Evolutionary conservation across 202 grass and related monocot species (phyloP).

Genomic region (Carex sylvatica): DNA sequence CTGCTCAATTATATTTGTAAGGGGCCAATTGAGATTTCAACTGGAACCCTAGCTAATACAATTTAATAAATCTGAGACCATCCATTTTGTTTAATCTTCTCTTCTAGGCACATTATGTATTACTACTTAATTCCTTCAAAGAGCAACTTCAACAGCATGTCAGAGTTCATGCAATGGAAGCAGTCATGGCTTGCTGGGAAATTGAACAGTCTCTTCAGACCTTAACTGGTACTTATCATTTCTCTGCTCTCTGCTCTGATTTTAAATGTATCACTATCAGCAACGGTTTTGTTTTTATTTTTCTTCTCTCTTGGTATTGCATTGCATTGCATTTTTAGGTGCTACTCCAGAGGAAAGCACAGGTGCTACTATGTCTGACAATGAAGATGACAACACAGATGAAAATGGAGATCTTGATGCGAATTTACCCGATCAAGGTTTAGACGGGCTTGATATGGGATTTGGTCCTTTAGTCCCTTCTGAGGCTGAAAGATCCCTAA

Average conservation of each 20-base stretch:
- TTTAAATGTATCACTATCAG: background rate
- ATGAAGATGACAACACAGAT: constrained; percentile 85
- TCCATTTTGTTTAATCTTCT: constrained; percentile 16
- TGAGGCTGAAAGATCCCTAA: constrained; percentile 85
- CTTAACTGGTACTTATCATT: constrained; percentile 62
- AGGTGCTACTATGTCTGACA: constrained; percentile 97
- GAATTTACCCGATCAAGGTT: constrained; percentile 34
- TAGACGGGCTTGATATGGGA: constrained; percentile 80
- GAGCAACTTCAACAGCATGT: constrained; percentile 98
- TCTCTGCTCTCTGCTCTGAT: background rate
- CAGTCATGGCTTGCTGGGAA: constrained; percentile 99
- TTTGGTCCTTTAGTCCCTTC: constrained; percentile 86
- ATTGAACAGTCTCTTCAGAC: constrained; percentile 94
- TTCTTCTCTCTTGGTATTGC: background rate
- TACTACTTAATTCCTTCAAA: constrained; percentile 92
- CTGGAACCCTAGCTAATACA: constrained; percentile 10
- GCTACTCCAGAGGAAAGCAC: constrained; percentile 92
- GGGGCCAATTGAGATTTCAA: background rate
- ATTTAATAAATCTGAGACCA: background rate
- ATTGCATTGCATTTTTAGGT: constrained; percentile 39
- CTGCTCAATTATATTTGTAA: constrained; percentile 14
- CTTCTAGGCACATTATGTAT: constrained; percentile 78
- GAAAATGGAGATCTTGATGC: constrained; percentile 72
- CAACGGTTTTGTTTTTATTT: background rate
- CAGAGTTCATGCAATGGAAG: constrained; percentile 99